Evolutionary conservation across 1,284 basidiomycete genomes (phyloP), one percentile per base, ranked within the genome.

Genomic region (Marasmius tenuissimus): DNA sequence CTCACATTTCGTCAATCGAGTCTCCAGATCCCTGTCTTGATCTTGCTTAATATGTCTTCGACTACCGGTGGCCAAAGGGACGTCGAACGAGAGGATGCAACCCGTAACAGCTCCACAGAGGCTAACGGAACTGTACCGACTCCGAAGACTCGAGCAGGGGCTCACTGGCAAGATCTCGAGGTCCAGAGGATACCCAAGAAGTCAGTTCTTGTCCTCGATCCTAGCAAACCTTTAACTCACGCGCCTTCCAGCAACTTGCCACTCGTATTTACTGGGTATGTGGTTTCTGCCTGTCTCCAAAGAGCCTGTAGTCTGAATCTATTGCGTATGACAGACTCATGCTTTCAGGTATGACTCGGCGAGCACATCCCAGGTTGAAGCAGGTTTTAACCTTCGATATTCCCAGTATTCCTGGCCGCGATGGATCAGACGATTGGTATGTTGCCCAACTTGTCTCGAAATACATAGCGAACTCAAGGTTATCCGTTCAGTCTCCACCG

Each of bases 341-440:
- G 52, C 52, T 54, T 38, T 54, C 52, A n/a, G 52, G 52, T 37
- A 49, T 20, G 48, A 27, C 27, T 49, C 48, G 48, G n/a, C 2
- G 50, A 33, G 20, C 16, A 8, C 4, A 18, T 38, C 6, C 8
- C 52, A 14, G 6, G 16, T n/a, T 14, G 7, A 33, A 16, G 18
- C 10, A 37, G 38, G 8, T 3, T 11, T 38, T 38, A 14, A 54
- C 11, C 12, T 38, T 38, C 38, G 14, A 54, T 38, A 38, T 18
- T 37, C 27, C 16, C 35, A 61, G 68, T 73, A 14, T 75, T 76
- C 50, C 57, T 69, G 4, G 67, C 75, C 10, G 74, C 76, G 11
- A 65, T 78, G 57, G 76, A 77, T 60, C 76, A 76, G 56, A 76
- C 75, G 1, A 75, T 76, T 42, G 67, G 56, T 57, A 16, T 22